A percentile compares a stretch with the other conserved stretches of the same genome.
Conservation (phyloP, 2,329 filamentous ascomycete genomes). For the Aquanectria penicillioides region DNA sequence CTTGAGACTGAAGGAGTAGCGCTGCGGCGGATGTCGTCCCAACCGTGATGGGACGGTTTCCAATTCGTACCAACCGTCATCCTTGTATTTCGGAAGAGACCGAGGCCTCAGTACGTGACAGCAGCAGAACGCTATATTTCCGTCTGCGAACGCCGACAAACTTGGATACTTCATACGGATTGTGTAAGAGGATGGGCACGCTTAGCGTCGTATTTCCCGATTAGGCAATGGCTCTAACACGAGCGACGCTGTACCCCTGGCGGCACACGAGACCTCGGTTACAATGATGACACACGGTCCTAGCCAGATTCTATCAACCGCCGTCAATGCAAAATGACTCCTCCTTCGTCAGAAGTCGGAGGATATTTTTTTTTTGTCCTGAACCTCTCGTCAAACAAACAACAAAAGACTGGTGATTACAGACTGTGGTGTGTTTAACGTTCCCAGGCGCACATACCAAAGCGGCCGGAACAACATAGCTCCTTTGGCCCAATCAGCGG, state of each 20-base stretch:
- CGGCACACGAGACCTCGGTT: constrained; percentile 34
- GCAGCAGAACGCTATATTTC: not conserved
- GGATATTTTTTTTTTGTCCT: not conserved
- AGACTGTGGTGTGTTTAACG: constrained; percentile 3
- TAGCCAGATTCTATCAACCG: constrained; percentile 2
- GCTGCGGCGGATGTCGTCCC: constrained; percentile 31
- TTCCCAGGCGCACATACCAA: constrained; percentile 7
- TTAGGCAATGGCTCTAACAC: constrained; percentile 29
- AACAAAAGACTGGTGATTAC: no score
- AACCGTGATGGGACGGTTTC: constrained; percentile 18
- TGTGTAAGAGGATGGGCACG: constrained; percentile 13
- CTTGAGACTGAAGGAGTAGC: constrained; percentile 13
- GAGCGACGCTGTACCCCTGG: constrained; percentile 27
- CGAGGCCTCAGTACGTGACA: not conserved
- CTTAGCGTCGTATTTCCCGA: constrained; percentile 22
- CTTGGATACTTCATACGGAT: constrained; percentile 5
- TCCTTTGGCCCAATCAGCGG: constrained; percentile 37
- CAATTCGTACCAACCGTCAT: not conserved
- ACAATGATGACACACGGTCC: constrained; percentile 20
- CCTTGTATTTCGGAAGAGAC: constrained; percentile 4
- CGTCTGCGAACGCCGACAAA: not conserved
- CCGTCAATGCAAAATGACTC: constrained; percentile 7
- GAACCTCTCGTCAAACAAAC: not conserved
- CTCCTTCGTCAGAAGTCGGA: not conserved
- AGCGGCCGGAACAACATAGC: constrained; percentile 39